phyloP scores from a whole-genome alignment of 192 early-diverging fungal genomes.

The Jimgerdemannia flammicorona region DNA sequence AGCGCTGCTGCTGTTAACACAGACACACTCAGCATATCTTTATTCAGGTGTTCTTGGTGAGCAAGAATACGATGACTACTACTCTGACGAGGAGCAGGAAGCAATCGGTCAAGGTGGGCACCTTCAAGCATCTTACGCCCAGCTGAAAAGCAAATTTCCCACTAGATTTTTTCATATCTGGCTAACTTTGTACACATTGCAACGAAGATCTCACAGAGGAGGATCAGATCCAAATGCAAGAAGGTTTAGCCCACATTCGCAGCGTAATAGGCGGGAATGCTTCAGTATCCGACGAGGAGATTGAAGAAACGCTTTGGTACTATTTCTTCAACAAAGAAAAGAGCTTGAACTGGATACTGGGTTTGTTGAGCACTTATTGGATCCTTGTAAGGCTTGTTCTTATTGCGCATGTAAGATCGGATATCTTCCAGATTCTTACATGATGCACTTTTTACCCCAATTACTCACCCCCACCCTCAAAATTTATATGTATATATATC shows the following conservation, averaged over 20 bases:
- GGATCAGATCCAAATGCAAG: constrained; percentile 40
- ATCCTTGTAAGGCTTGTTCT: too few relatives aligned
- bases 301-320: constrained; percentile 68
- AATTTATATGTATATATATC: constrained; percentile 31
- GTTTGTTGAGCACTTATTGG: constrained; percentile 38
- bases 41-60: constrained; percentile 41
- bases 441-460: constrained; percentile 3
- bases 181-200: constrained; percentile 6
- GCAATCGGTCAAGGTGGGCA: constrained; percentile 29
- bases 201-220: constrained; percentile 16
- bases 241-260: constrained; percentile 55
- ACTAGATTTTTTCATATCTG: neutral
- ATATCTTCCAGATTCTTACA: neutral
- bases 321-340: constrained; percentile 69
- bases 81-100: constrained; percentile 39
- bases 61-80: constrained; percentile 26
- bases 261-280: constrained; percentile 53
- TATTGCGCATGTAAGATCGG: too few relatives aligned
- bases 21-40: neutral
- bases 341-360: constrained; percentile 61
- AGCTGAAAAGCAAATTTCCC: neutral
- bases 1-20: neutral
- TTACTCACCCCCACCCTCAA: neutral
- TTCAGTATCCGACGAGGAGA: constrained; percentile 55
- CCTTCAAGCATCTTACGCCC: neutral